Percentiles rank a stretch among this genome's conserved stretches.
phyloP scores from a whole-genome alignment of 2,329 filamentous ascomycete genomes.

The Alternaria atra region DNA sequence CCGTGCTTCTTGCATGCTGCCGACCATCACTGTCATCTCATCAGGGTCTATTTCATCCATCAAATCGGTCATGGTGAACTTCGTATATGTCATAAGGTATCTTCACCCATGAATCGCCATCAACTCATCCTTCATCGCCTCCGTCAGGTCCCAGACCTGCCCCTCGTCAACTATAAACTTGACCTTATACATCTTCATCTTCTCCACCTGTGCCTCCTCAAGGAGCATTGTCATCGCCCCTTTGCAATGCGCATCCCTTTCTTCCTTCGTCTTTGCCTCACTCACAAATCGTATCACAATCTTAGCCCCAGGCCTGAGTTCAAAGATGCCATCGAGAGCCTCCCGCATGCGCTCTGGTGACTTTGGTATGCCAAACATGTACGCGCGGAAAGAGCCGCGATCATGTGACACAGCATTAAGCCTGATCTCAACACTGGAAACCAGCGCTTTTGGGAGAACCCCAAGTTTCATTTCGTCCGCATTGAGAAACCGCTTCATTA shows the following conservation, averaged over 20 bases:
- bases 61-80: not conserved
- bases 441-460: conserved; percentile 17
- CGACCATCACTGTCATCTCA: not conserved
- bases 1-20: not conserved
- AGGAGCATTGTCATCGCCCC: conserved; percentile 18
- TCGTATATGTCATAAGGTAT: not conserved
- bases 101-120: conserved; percentile 9
- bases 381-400: conserved; percentile 28
- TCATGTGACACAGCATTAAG: conserved; percentile 28
- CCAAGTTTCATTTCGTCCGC: conserved; percentile 26
- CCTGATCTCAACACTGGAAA: conserved; percentile 23
- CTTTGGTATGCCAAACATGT: conserved; percentile 30
- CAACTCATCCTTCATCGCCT: conserved; percentile 12
- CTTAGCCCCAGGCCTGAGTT: conserved; percentile 22
- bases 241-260: conserved; percentile 19
- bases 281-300: conserved; percentile 27
- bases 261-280: conserved; percentile 16
- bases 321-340: conserved; percentile 24
- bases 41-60: not conserved
- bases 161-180: conserved; percentile 26
- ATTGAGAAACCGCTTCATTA: conserved; percentile 26
- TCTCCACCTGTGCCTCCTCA: conserved; percentile 13
- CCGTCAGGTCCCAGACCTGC: conserved; percentile 16
- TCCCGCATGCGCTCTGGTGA: conserved; percentile 25
- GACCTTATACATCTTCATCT: conserved; percentile 16